Evolutionary conservation across 345 rosid species (phyloP), one percentile per base, ranked within the genome.

Genomic region (Hibiscus mutabilis): DNA sequence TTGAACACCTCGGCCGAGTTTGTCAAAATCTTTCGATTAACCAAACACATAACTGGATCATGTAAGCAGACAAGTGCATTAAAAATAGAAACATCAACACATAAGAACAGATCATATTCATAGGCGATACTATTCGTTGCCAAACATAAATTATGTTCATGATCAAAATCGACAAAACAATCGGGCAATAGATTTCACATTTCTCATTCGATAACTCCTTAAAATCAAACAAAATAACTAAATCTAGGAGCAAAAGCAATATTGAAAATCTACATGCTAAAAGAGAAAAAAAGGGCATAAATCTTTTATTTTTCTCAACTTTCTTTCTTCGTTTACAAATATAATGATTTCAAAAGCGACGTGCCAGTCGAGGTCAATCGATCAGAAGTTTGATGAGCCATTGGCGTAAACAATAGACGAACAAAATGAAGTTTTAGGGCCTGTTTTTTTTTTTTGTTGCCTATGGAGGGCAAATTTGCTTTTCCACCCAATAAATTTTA

Each of bases 311-410:
- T 33, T 33, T 33, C 5, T 33, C 8, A 33, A 33, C 2, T 33
- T 33, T 33, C 37, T 60, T 33, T 16, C 6, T 16, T n/a, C 24
- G 24, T 33, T 33, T 9, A 42, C 15, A 24, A 6, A 7, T 24
- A 64, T 73, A 18, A 29, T 44, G 19, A 7, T 24, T 37, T 33
- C 15, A 4, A 64, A 10, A 19, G 33, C 51, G 4, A 46, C 78
- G 52, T 74, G 78, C 83, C 82, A 71, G 80, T 14, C 44, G 65
- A 76, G 16, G 68, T 29, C 31, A 80, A 78, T 21, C 80, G 81
- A 80, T 77, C 78, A 57, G 76, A 51, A 58, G 12, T 61, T 44
- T 66, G 71, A 40, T 46, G 76, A 19, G 79, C 71, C 76, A 63
- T 75, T 62, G 51, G 27, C 31, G 22, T 24, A 37, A 60, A 70